Evolutionary conservation across 208 protist genomes (phyloP).

Genomic region (Trichomonas gallinae): DNA sequence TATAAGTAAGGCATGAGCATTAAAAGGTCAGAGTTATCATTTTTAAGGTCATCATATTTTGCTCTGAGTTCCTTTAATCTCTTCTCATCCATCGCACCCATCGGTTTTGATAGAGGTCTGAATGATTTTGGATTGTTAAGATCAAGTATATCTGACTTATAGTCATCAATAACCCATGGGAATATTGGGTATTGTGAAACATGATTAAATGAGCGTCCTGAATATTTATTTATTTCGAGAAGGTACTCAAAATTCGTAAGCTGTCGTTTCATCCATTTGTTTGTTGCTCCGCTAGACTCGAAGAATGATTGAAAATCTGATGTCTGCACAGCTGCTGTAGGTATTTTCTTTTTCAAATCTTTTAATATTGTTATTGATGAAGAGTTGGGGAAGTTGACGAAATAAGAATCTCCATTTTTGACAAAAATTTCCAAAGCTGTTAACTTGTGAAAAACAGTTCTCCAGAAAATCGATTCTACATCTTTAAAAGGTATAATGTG

Average conservation of each 20-base stretch:
- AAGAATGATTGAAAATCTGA: neutral
- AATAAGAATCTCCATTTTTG: neutral
- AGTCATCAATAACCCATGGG: neutral
- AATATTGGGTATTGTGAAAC: neutral
- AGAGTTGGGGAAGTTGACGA: neutral
- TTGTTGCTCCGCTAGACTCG: neutral
- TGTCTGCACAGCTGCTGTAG: neutral
- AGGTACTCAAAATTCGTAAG: neutral
- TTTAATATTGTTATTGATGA: neutral
- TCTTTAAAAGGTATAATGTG: neutral
- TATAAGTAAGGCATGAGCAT: neutral
- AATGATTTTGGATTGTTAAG: neutral
- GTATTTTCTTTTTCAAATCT: neutral
- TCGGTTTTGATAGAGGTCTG: neutral
- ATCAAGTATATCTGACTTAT: neutral
- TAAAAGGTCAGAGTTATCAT: neutral
- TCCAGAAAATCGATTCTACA: neutral
- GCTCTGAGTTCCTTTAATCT: neutral
- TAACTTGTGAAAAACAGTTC: neutral
- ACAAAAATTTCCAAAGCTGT: neutral
- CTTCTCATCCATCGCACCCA: neutral
- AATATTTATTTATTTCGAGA: neutral
- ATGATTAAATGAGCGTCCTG: neutral
- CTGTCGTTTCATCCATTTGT: neutral
- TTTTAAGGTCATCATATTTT: neutral